Evolutionary conservation across 371 early-diverging fungal species (phyloP).

Genomic region (Batkoa obscura): DNA sequence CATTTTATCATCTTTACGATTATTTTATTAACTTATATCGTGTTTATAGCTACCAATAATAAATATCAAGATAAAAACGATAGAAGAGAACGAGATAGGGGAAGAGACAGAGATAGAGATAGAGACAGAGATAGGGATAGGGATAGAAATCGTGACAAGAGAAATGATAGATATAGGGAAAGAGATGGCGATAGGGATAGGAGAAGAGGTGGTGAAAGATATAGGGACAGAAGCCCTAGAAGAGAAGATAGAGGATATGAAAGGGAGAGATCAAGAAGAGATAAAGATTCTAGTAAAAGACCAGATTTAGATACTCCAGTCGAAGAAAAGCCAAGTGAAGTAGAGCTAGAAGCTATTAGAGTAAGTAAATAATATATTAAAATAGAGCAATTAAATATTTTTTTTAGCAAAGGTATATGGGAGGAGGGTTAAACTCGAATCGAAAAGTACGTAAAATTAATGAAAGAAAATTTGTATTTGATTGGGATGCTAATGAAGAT

Average conservation of each 20-base stretch:
- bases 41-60: not conserved
- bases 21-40: not conserved
- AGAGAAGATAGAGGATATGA: not conserved
- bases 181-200: not conserved
- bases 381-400: not conserved
- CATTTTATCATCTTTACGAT: not conserved
- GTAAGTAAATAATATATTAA: conserved; percentile 7
- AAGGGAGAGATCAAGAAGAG: not conserved
- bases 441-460: conserved; percentile 65
- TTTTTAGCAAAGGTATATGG: conserved; percentile 71
- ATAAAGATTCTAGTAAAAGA: not conserved
- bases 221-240: not conserved
- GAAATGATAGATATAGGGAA: conserved; percentile 11
- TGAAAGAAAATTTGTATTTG: conserved; percentile 88
- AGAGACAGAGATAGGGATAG: conserved; percentile 9
- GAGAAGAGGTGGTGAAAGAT: not conserved
- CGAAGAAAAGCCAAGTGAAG: conserved; percentile 14
- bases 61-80: too few species aligned
- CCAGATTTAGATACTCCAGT: conserved; percentile 6
- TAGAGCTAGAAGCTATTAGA: conserved; percentile 20
- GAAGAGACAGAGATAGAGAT: conserved; percentile 10
- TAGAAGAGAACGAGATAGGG: conserved; percentile 3
- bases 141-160: conserved; percentile 11
- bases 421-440: conserved; percentile 45
- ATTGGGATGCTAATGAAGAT: conserved; percentile 91